These are phyloP conservation scores for Populus hybrid DNA, from an alignment of 441 rosid genomes.

Conservation along the genomic window DNA sequence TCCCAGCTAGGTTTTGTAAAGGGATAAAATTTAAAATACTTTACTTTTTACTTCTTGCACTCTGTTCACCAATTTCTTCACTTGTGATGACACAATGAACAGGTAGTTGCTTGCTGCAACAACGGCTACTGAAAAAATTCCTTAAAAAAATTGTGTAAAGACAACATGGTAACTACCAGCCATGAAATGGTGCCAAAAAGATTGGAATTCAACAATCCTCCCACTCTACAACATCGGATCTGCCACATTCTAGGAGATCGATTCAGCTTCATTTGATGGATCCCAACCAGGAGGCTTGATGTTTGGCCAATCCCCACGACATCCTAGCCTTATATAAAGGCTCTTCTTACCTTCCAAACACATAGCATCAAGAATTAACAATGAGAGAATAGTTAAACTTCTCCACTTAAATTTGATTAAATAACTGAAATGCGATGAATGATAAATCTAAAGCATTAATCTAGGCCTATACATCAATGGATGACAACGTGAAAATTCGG, in stretches of 20 bases:
- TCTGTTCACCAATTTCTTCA: background rate
- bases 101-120: background rate
- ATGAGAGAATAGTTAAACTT: background rate
- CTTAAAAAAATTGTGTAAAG: no score
- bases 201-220: background rate
- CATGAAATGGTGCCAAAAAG: background rate
- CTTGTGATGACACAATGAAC: background rate
- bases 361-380: background rate
- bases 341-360: conserved; percentile 76
- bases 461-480: background rate
- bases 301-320: conserved; percentile 88
- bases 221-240: background rate
- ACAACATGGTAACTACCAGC: no score
- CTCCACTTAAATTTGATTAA: background rate
- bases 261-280: conserved; percentile 29
- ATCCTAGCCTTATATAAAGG: conserved; percentile 84
- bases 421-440: background rate
- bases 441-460: background rate
- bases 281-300: conserved; percentile 5
- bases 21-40: background rate
- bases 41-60: background rate
- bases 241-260: background rate
- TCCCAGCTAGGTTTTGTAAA: background rate
- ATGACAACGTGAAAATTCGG: background rate
- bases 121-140: background rate